Evolutionary conservation across 225 moss, liverwort and hornwort genomes (phyloP), one percentile per base, ranked within the genome.

Genomic region (Neckera pumila): DNA sequence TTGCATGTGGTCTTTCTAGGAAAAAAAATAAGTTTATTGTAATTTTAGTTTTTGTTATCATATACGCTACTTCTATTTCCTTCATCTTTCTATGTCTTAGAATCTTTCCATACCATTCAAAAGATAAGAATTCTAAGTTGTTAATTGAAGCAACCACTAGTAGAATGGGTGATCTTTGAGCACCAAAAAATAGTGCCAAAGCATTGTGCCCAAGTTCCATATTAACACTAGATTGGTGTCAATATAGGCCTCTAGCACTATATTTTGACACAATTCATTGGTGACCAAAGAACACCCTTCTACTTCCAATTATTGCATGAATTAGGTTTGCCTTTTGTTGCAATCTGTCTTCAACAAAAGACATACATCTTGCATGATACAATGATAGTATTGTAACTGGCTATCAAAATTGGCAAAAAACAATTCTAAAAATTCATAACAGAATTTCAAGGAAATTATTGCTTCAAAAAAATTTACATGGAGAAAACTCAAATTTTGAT

Each of bases 311-410:
- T 77, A 77, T 25, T 54, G 6, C 15, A 56, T 14, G 4, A 51
- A 26, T 36, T 56, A 56, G 10, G 0, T 54, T 78, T 56, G 6
- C 14, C 6, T n/a, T 54, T 4, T 26, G 1, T 16, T 57, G 15
- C 26, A 57, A 26, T 78, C 4, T 7, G 26, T 57, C 22, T 78
- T 38, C 3, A 1, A 57, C 7, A n/a, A 78, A 38, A 78, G 6
- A 56, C 5, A 26, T 10, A 10, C 6, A 38, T n/a, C 6, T 54
- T n/a, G 1, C 23, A 77, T n/a, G 1, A 56, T n/a, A 6, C 4
- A 36, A 0, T 1, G 3, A 25, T 0, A 16, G 6, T 26, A 36
- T 1, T 0, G 0, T 16, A 16, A 0, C 0, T 25, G 0, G 1
- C 10, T 57, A 38, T 38, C 1, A 17, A 0, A 49, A 78, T 17